Evolutionary conservation across 2,329 filamentous ascomycete genomes (phyloP).

Genomic region (Aspergillus caelatus): DNA sequence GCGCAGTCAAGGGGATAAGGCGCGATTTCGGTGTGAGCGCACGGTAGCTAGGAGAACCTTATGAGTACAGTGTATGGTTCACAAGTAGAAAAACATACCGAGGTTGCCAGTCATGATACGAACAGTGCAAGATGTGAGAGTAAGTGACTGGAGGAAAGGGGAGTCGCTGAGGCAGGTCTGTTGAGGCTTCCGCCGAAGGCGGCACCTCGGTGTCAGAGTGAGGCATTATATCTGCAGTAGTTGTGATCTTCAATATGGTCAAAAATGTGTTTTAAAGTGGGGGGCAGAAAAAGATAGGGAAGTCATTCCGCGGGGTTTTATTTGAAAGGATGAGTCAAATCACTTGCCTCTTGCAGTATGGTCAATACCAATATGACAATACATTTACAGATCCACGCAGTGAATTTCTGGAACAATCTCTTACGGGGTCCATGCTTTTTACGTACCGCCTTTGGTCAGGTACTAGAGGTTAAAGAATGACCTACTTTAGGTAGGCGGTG

Average conservation of each 20-base stretch:
- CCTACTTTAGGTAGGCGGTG: background rate
- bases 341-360: constrained; percentile 13
- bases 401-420: background rate
- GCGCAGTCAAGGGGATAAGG: constrained; percentile 73
- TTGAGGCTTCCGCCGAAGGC: constrained; percentile 16
- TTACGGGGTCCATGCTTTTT: background rate
- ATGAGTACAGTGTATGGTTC: constrained; percentile 15
- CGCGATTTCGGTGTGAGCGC: constrained; percentile 81
- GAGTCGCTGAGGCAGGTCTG: constrained; percentile 41
- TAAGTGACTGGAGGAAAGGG: constrained; percentile 83
- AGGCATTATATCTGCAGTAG: constrained; percentile 27
- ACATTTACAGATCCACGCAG: background rate
- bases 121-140: constrained; percentile 89
- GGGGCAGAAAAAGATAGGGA: constrained; percentile 1
- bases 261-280: background rate
- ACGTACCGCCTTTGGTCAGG: background rate
- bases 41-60: constrained; percentile 63
- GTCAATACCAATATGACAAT: constrained; percentile 10
- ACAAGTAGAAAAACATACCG: constrained; percentile 52
- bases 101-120: constrained; percentile 89
- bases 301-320: constrained; percentile 8
- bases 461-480: background rate
- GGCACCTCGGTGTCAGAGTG: constrained; percentile 28
- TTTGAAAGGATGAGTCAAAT: constrained; percentile 18
- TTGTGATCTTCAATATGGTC: background rate